Evolutionary conservation across 2,329 filamentous ascomycete genomes (phyloP), one percentile per base, ranked within the genome.

Genomic region (Furcasterigmium furcatum): DNA sequence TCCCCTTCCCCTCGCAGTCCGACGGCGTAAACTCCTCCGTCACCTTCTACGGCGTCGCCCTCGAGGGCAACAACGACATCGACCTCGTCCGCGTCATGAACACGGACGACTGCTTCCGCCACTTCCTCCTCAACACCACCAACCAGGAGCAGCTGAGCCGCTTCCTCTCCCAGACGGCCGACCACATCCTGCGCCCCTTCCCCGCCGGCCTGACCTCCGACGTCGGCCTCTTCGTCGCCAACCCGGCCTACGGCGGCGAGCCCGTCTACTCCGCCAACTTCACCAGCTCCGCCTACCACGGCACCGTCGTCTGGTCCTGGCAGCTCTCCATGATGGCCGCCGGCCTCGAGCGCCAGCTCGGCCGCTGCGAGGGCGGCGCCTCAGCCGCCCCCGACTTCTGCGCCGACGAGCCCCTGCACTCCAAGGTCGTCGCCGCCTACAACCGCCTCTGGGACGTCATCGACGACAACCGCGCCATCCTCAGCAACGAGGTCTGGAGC

Each of bases 271-370:
- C 72, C 0, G 62, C 59, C 1, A 76, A 76, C 43, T 85, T 76
- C 50, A 77, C 77, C 1, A 77, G 72, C n/a, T 66, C 67, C 4
- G 77, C 75, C 0, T 86, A 82, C 52, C 81, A 85, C 46, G 82
- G 80, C 0, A 82, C 81, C 0, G 81, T 87, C 0, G 68, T 86
- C 2, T 85, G 80, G 82, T 74, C 72, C 38, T 86, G 80, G 80
- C 81, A 79, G 45, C 63, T 85, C 4, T 73, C 80, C 1, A 82
- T 85, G 73, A 82, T 85, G 76, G 81, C 77, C 0, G 72, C 72
- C 9, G 82, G 82, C 0, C 59, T 86, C 0, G 73, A 81, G 46
- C 60, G 70, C 3, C 82, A 85, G 52, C 67, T 85, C 5, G 70
- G 56, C 1, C 68, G 80, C 2, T 86, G 80, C 57, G 53, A 59